These are phyloP conservation scores for Cryptosporidium viatorum DNA, from an alignment of 169 alveolate species.

Conservation along the genomic window DNA sequence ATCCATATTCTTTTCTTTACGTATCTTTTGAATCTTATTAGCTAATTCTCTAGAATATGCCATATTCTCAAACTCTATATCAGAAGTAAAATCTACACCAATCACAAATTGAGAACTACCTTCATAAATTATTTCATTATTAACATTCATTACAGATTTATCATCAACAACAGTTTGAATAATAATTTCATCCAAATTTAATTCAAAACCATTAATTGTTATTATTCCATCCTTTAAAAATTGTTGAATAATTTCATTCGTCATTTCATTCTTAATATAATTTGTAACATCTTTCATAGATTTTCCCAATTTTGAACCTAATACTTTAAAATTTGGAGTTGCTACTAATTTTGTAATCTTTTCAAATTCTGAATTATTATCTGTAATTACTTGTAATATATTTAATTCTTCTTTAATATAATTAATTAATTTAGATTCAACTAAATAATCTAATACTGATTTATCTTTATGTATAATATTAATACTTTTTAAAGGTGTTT, in stretches of 20 bases:
- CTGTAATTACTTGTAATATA: slow-evolving; percentile 81
- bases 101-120: slow-evolving; percentile 82
- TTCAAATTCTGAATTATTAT: slow-evolving; percentile 81
- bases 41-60: slow-evolving; percentile 84
- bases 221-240: slow-evolving; percentile 75
- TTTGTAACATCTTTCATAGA: slow-evolving; percentile 84
- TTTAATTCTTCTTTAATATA: slow-evolving; percentile 91
- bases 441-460: slow-evolving; percentile 77
- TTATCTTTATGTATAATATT: slow-evolving; percentile 84
- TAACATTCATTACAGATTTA: slow-evolving; percentile 78
- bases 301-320: slow-evolving; percentile 90
- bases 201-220: slow-evolving; percentile 81
- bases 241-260: slow-evolving; percentile 77
- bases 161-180: slow-evolving; percentile 78
- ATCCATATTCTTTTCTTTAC: slow-evolving; percentile 79
- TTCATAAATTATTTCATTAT: slow-evolving; percentile 78
- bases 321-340: slow-evolving; percentile 87
- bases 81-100: slow-evolving; percentile 82
- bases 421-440: slow-evolving; percentile 77
- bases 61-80: slow-evolving; percentile 80
- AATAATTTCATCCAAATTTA: slow-evolving; percentile 83
- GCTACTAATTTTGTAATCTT: slow-evolving; percentile 83
- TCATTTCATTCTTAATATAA: slow-evolving; percentile 79
- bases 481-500: slow-evolving; percentile 89
- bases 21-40: slow-evolving; percentile 84